Base-by-base conservation (phyloP, 2,329 filamentous ascomycete genomes). In the Fusarium sp. region DNA sequence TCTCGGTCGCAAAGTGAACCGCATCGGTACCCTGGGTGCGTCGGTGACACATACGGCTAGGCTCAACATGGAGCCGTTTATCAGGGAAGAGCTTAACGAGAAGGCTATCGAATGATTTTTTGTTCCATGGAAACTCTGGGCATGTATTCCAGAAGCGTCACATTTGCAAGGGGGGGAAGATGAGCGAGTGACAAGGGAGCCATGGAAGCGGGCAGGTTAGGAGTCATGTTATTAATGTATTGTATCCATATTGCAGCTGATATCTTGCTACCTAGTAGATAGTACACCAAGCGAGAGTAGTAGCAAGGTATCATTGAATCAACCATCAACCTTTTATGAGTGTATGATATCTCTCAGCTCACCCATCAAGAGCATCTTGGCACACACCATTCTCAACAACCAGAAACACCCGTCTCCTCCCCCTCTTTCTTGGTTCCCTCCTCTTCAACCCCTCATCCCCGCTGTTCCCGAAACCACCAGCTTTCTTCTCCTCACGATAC, bases 11-110 rank as follows among this genome's bases (percentile, higher is more conserved):
- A 83, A 80, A 72, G 60, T 71, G 22, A 85, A 81, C 66, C 79
- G 87, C 35, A 72, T 81, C 27, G 85, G 86, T 12, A 86, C 85
- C 1, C 76, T 86, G 35, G 86, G 86, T 4, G 72, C 80, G 4
- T 83, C 85, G 12, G 83, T 89, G 38, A 77, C 80, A 8, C 80
- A 77, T 14, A 81, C 80, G 6, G 78, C 79, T 8, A 74, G 75
- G 49, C 77, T 87, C 36, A 64, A 68, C 14, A 67, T 84, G 17
- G 84, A 85, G 71, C 72, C 77, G 17, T 77, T 80, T 62, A 80
- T 85, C 29, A 78, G 79, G 27, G 84, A 85, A 69, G 79, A 83
- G 36, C 53, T 69, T 33, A 61, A 65, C 61, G 69, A 69, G 36
- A 55, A 67, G 49, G 55, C 49, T 55, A 72, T 66, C 49, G 71